Percentiles rank a stretch among this genome's conserved stretches.
phyloP scores from a whole-genome alignment of 768 basidiomycete genomes.

The Exsudoporus frostii region DNA sequence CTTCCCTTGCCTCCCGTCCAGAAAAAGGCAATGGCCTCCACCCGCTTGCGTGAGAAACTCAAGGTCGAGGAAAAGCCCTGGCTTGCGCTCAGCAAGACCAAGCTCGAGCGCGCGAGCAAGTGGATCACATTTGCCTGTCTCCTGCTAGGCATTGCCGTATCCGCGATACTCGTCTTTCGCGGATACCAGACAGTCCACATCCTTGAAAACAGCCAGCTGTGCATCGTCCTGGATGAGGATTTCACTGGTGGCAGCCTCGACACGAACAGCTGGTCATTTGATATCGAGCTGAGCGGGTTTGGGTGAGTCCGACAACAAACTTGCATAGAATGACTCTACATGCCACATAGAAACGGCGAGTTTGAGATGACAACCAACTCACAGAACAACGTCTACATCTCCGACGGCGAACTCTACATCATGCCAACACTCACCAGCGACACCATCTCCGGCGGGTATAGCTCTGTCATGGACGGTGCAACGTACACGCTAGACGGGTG shows the following conservation, averaged over 20 bases:
- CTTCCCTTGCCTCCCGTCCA: conserved; percentile 44
- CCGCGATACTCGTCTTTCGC: conserved; percentile 44
- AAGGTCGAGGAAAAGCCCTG: conserved; percentile 45
- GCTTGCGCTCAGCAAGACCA: conserved; percentile 36
- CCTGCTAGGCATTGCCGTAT: conserved; percentile 40
- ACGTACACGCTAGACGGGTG: conserved; percentile 38
- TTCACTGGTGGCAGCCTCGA: conserved; percentile 43
- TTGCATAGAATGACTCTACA: conserved; percentile 1
- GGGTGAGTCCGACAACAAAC: conserved; percentile 30
- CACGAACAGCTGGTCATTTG: conserved; percentile 42
- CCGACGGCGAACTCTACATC: conserved; percentile 54
- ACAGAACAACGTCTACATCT: conserved; percentile 40
- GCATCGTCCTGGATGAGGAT: conserved; percentile 48
- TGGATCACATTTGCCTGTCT: conserved; percentile 46
- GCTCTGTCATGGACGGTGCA: conserved; percentile 39
- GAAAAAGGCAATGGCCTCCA: conserved; percentile 38
- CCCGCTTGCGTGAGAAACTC: conserved; percentile 52
- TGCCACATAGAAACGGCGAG: conserved; percentile 40
- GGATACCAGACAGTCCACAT: conserved; percentile 41
- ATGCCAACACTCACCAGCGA: conserved; percentile 58
- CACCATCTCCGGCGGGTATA: conserved; percentile 34
- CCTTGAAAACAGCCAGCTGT: conserved; percentile 34
- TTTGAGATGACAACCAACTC: conserved; percentile 53
- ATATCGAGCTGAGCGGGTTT: conserved; percentile 54
- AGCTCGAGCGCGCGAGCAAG: conserved; percentile 35